Evolutionary conservation across 805 yeast species (phyloP), one percentile per base, ranked within the genome.

Genomic region (Hyphopichia homilentoma): DNA sequence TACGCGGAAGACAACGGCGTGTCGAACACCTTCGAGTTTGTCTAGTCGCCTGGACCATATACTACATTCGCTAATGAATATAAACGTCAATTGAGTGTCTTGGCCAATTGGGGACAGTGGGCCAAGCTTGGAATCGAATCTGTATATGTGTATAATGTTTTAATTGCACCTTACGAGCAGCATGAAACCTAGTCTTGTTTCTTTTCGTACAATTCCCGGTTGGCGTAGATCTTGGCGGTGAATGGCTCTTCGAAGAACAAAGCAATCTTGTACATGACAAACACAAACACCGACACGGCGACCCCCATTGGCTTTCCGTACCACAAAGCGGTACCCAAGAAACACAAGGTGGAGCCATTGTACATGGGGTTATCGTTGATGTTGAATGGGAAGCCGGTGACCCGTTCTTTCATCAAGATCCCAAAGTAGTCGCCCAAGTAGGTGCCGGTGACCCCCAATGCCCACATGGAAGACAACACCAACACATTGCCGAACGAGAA

Each of bases 361-460:
- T 93, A 93, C 98, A 93, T 93, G 43, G 98, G 98, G 60, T 93
- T 90, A 51, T 87, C 81, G 43, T 81, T 74, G 35, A 89, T 77
- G 49, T 81, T 89, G 74, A 93, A 93, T 11, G 98, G 98, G 74
- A 93, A 93, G 1, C 84, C 79, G 12, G 90, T 82, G 38, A 93
- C 96, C 52, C 95, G 75, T 43, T 84, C 76, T 41, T 81, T 79
- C 93, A 90, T 93, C 48, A 93, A 73, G 49, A 93, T 89, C 2
- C 97, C 97, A 61, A 93, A 93, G 64, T 93, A 94, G 59, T 93
- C 98, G 26, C 98, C 98, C 39, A 93, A 65, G 52, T 93, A 93
- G 7, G 98, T 93, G 16, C 98, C 98, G 9, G 96, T 90, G 39
- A 93, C 77, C 16, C 98, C 98, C 43, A 93, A 70, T 9, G 83